Base-by-base conservation (phyloP, 192 early-diverging fungal species). In the Radiomyces spectabilis region DNA sequence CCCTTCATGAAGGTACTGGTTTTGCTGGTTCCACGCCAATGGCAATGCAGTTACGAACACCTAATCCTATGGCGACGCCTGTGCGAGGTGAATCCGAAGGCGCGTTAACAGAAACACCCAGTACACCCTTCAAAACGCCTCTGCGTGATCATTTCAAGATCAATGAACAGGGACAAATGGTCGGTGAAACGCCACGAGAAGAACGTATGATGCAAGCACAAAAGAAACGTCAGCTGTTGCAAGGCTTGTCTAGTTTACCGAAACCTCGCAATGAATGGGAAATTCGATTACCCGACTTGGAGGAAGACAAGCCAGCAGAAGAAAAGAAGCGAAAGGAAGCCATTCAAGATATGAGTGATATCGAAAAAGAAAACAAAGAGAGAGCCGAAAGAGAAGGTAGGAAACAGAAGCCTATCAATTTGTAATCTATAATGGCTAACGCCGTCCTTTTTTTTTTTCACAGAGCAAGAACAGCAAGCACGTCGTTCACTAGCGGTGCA, bases 201-300 rank as follows among this genome's bases (percentile, higher is more conserved):
- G 78, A 79, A 46, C 78, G 73, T 27, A 41, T 72, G 42, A 69
- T 74, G 2, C 81, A 85, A 50, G 55, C 57, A 18, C 66, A 78
- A 9, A 57, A 89, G 22, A 84, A 83, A 13, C 82, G 88, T 55
- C 83, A 85, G 46, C 76, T 98, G 8, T 60, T 79, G 24, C 76
- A 73, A 43, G 77, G 85, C 29, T 83, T 96, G 21, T 72, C 72
- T 3, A 50, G 68, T 22, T 68, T 99, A 13, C 96, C 96, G 1
- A 74, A 78, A 51, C 96, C 96, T 35, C 87, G 86, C 40, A 97
- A 96, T 63, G 90, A 95, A 54, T 94, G 94, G 67, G 88, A 93
- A 51, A 82, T 98, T 50, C 83, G 89, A 9, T 65, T 95, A 44
- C 95, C 94, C 1, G 86, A 91, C 18, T 44, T 70, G 26, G 61